Evolutionary conservation across 2,329 filamentous ascomycete genomes (phyloP).

Genomic region (Alternaria gansuensis): DNA sequence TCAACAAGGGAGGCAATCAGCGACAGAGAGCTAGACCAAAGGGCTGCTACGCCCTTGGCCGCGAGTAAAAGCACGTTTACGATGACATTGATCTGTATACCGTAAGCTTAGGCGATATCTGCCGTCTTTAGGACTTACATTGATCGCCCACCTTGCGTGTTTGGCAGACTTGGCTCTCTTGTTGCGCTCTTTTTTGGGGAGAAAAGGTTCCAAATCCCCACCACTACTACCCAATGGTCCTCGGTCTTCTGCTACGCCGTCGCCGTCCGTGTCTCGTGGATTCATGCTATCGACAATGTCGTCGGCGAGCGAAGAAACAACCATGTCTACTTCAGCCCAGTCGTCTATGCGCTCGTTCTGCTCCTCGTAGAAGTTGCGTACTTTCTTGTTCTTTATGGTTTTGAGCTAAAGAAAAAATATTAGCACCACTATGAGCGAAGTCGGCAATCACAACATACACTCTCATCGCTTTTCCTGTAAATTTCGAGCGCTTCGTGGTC

Average conservation of each 20-base stretch:
- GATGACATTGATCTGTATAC: slow-evolving; percentile 63
- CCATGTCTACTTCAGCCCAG: slow-evolving; percentile 67
- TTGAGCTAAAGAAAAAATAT: slow-evolving; percentile 53
- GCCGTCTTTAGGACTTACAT: slow-evolving; percentile 47
- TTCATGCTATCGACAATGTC: slow-evolving; percentile 69
- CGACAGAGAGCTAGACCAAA: slow-evolving; percentile 66
- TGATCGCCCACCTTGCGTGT: slow-evolving; percentile 66
- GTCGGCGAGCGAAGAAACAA: slow-evolving; percentile 65
- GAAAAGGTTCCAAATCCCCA: slow-evolving; percentile 63
- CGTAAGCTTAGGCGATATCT: slow-evolving; percentile 11
- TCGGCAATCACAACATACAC: slow-evolving; percentile 41
- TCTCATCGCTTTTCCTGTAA: slow-evolving; percentile 62
- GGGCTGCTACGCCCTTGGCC: slow-evolving; percentile 65
- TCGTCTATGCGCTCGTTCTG: slow-evolving; percentile 66
- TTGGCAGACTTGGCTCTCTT: slow-evolving; percentile 58
- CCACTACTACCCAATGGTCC: slow-evolving; percentile 60
- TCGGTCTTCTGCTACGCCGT: slow-evolving; percentile 63
- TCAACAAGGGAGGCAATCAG: slow-evolving; percentile 70
- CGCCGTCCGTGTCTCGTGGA: slow-evolving; percentile 63
- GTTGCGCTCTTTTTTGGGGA: slow-evolving; percentile 64
- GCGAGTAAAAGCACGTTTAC: slow-evolving; percentile 66
- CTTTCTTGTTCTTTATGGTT: slow-evolving; percentile 60
- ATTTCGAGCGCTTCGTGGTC: slow-evolving; percentile 59
- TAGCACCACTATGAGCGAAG: background rate
- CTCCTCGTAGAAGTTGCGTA: slow-evolving; percentile 64